phyloP scores from a whole-genome alignment of 495 filamentous ascomycete species.

The Penicillium mononematosum region DNA sequence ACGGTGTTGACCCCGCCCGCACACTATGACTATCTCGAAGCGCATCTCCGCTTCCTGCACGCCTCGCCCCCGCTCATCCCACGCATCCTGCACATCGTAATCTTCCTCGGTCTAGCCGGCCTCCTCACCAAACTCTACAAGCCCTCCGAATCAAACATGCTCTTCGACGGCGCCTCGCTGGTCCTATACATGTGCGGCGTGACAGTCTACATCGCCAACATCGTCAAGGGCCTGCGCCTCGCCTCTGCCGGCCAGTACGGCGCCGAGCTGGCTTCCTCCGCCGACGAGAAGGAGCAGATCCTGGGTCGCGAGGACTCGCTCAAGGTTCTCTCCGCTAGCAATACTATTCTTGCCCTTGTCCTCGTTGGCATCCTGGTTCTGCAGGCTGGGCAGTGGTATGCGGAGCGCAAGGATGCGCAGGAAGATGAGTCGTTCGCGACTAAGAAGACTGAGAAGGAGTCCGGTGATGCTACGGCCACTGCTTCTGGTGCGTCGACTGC shows the following conservation, averaged over 20 bases:
- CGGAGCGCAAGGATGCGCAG: slow-evolving; percentile 84
- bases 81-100: slow-evolving; percentile 89
- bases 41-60: slow-evolving; percentile 82
- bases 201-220: slow-evolving; percentile 90
- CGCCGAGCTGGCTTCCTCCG: slow-evolving; percentile 40
- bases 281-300: slow-evolving; percentile 40
- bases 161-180: slow-evolving; percentile 91
- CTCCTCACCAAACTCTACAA: slow-evolving; percentile 93
- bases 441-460: slow-evolving; percentile 46
- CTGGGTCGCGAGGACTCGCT: slow-evolving; percentile 79
- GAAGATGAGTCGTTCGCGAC: slow-evolving; percentile 63
- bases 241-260: slow-evolving; percentile 59
- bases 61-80: slow-evolving; percentile 84
- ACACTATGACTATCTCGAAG: slow-evolving; percentile 80
- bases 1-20: slow-evolving; percentile 55
- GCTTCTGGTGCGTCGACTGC: slow-evolving; percentile 13
- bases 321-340: slow-evolving; percentile 89
- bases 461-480: slow-evolving; percentile 16
- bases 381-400: slow-evolving; percentile 99
- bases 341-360: slow-evolving; percentile 91
- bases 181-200: slow-evolving; percentile 90
- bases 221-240: slow-evolving; percentile 85
- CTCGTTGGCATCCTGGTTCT: slow-evolving; percentile 86
- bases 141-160: slow-evolving; percentile 86
- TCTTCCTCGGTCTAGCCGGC: slow-evolving; percentile 82